Evolutionary conservation across 2,329 filamentous ascomycete species (phyloP).

Genomic region (Pseudophaeomoniella oleicola): DNA sequence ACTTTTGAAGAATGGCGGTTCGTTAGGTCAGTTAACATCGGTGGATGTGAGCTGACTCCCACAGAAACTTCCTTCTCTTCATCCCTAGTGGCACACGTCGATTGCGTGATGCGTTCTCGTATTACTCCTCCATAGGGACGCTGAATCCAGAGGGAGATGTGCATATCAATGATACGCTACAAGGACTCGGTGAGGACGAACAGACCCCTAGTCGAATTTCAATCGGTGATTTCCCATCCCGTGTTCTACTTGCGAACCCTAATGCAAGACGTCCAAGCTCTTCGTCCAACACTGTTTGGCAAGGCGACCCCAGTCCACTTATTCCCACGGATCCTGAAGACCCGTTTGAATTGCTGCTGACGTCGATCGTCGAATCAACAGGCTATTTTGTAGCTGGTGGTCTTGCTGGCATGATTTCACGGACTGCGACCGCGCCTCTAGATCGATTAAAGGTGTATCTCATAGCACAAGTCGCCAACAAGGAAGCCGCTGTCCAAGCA

Average conservation of each 20-base stretch:
- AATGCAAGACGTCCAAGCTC: slow-evolving; percentile 17
- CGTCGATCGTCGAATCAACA: slow-evolving; percentile 64
- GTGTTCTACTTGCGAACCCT: slow-evolving; percentile 15
- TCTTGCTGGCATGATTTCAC: slow-evolving; percentile 83
- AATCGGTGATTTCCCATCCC: slow-evolving; percentile 8
- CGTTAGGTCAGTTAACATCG: slow-evolving; percentile 19
- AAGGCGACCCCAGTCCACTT: slow-evolving; percentile 7
- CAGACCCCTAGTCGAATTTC: neutral
- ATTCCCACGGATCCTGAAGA: slow-evolving; percentile 1
- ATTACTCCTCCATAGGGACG: slow-evolving; percentile 79
- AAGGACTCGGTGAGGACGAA: slow-evolving; percentile 76
- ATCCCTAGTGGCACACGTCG: slow-evolving; percentile 57
- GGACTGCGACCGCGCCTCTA: slow-evolving; percentile 87
- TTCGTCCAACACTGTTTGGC: slow-evolving; percentile 9
- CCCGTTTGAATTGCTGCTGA: slow-evolving; percentile 30
- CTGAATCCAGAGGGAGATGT: slow-evolving; percentile 91
- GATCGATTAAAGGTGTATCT: slow-evolving; percentile 96
- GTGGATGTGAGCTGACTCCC: slow-evolving; percentile 5
- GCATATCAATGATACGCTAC: slow-evolving; percentile 75
- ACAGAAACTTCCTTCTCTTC: slow-evolving; percentile 91
- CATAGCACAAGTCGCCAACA: slow-evolving; percentile 68
- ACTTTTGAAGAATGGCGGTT: slow-evolving; percentile 96
- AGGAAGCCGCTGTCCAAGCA: slow-evolving; percentile 45
- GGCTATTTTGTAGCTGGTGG: slow-evolving; percentile 97
- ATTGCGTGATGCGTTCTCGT: slow-evolving; percentile 71